These are phyloP conservation scores for Phytopythium ostracodes DNA, from an alignment of 352 stramenopile genomes.

Conservation along the genomic window DNA sequence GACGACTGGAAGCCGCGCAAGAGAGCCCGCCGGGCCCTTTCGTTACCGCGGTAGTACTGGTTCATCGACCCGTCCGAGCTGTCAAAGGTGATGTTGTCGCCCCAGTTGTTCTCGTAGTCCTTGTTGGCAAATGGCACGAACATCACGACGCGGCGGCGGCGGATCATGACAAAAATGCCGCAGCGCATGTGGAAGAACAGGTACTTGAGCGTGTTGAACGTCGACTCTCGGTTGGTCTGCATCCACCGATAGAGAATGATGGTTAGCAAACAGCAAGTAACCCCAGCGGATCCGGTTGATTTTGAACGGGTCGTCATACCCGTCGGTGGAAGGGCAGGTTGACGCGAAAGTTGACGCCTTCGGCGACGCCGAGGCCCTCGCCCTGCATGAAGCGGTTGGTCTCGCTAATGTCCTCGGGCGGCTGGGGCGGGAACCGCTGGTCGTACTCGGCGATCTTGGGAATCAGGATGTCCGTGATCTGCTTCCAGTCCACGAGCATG, in stretches of 20 bases:
- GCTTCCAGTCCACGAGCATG: constrained; percentile 88
- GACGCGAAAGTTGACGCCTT: constrained; percentile 76
- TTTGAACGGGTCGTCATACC: constrained; percentile 5
- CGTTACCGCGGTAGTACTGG: constrained; percentile 87
- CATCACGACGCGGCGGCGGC: constrained; percentile 91
- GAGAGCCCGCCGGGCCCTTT: no score
- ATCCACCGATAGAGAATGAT: neutral
- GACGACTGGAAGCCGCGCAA: neutral
- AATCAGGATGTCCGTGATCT: constrained; percentile 70
- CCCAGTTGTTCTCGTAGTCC: constrained; percentile 97
- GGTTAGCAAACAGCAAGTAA: neutral
- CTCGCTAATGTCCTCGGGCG: constrained; percentile 25
- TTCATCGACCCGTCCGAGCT: constrained; percentile 85
- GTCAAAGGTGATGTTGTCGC: constrained; percentile 89
- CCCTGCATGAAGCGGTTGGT: constrained; percentile 69
- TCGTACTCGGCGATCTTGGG: constrained; percentile 81
- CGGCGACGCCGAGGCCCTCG: constrained; percentile 40
- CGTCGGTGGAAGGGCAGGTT: constrained; percentile 93
- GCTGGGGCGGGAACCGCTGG: constrained; percentile 44
- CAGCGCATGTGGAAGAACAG: constrained; percentile 99
- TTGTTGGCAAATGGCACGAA: constrained; percentile 98
- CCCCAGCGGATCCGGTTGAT: neutral
- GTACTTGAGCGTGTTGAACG: constrained; percentile 96
- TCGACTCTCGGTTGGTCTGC: constrained; percentile 80
- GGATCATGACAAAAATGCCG: constrained; percentile 99